Conservation (phyloP, 202 grass and related monocot species). For the Digitaria exilis region DNA sequence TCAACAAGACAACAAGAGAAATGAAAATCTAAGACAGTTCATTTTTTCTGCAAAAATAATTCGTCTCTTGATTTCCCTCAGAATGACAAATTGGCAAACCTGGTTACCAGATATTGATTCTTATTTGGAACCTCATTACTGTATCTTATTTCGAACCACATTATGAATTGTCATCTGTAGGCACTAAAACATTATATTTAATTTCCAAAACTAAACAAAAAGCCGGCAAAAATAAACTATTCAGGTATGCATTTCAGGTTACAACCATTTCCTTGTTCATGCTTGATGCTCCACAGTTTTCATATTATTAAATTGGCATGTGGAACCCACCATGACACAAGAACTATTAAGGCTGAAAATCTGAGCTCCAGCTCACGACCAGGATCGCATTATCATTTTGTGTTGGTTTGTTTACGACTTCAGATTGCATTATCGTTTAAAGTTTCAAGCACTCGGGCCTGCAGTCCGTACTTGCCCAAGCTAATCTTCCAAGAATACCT, state of each 20-base stretch:
- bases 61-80: background rate
- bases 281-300: background rate
- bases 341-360: background rate
- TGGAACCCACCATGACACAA: constrained; percentile 20
- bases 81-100: too few species aligned
- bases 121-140: too few species aligned
- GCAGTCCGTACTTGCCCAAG: constrained; percentile 29
- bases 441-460: background rate
- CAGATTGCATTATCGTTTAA: constrained; percentile 2
- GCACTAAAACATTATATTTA: background rate
- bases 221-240: background rate
- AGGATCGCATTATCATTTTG: constrained; percentile 7
- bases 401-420: constrained; percentile 8
- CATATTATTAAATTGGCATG: constrained; percentile 7
- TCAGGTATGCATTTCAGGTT: background rate
- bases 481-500: constrained; percentile 43
- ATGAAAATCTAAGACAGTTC: background rate
- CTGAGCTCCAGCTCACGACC: constrained; percentile 39
- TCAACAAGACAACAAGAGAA: constrained; percentile 1
- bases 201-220: background rate
- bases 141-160: background rate
- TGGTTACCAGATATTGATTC: too few species aligned
- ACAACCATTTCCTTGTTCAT: background rate
- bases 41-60: background rate
- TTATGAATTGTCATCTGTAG: background rate